Evolutionary conservation across 257 asterid species (phyloP).

Genomic region (Cinchona pubescens): DNA sequence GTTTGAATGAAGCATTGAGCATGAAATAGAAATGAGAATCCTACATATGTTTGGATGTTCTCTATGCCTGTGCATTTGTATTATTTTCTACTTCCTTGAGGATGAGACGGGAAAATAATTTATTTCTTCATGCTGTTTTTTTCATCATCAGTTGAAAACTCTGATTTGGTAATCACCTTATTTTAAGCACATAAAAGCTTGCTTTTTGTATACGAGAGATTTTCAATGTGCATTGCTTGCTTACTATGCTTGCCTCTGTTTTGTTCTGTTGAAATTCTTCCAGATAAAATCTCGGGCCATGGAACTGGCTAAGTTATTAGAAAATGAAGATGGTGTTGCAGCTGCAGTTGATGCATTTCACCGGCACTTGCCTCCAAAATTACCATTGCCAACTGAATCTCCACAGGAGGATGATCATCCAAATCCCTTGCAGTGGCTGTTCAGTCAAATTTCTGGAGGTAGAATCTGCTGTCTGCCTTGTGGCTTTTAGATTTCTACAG

Average conservation of each 20-base stretch:
- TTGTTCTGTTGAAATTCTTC: background rate
- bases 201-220: no score
- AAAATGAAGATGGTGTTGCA: constrained; percentile 87
- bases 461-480: constrained; percentile 65
- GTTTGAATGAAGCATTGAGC: background rate
- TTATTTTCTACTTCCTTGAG: background rate
- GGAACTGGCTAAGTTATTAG: constrained; percentile 60
- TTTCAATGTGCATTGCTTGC: background rate
- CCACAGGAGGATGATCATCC: constrained; percentile 43
- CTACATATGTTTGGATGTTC: background rate
- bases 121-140: background rate
- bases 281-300: constrained; percentile 80
- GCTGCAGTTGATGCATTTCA: constrained; percentile 91
- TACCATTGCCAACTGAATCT: constrained; percentile 53
- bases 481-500: constrained; percentile 25
- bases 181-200: background rate
- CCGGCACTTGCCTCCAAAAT: constrained; percentile 67
- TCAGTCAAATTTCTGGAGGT: constrained; percentile 70
- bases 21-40: background rate
- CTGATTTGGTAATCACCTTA: background rate
- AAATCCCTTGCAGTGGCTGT: constrained; percentile 75
- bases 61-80: background rate
- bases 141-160: background rate
- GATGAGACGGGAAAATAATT: no score
- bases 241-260: background rate